Conservation (phyloP, 352 stramenopile species). For the Phytopythium montanum region DNA sequence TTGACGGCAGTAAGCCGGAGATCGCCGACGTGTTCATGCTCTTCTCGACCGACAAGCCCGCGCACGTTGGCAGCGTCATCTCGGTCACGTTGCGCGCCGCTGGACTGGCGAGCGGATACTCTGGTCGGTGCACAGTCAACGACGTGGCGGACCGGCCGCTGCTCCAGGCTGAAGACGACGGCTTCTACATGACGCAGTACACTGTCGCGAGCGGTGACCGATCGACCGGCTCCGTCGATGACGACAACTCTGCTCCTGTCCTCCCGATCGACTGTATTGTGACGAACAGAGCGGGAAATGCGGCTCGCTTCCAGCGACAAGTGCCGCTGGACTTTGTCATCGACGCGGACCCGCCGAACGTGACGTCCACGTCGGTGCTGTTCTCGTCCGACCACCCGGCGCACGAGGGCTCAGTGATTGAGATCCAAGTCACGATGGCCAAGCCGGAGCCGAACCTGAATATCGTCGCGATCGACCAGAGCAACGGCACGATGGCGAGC, state of each 20-base stretch:
- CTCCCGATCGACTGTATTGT: slow-evolving; percentile 44
- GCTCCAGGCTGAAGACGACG: slow-evolving; percentile 42
- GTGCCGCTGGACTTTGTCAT: slow-evolving; percentile 48
- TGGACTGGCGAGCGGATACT: slow-evolving; percentile 38
- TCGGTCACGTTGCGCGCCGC: slow-evolving; percentile 45
- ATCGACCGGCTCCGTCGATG: slow-evolving; percentile 12
- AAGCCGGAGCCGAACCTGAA: slow-evolving; percentile 36
- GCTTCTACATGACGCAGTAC: slow-evolving; percentile 70
- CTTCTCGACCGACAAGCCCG: slow-evolving; percentile 56
- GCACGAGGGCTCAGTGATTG: slow-evolving; percentile 62
- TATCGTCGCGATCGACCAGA: slow-evolving; percentile 5
- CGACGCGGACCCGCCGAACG: slow-evolving; percentile 39
- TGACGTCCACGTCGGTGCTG: slow-evolving; percentile 40
- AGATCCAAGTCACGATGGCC: slow-evolving; percentile 45
- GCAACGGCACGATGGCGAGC: not conserved
- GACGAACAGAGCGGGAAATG: slow-evolving; percentile 35
- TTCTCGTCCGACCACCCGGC: slow-evolving; percentile 59
- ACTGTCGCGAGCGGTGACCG: slow-evolving; percentile 37
- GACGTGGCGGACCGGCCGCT: slow-evolving; percentile 34
- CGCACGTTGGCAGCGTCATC: slow-evolving; percentile 50
- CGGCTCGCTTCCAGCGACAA: slow-evolving; percentile 31
- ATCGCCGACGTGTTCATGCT: slow-evolving; percentile 53
- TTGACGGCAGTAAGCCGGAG: slow-evolving; percentile 33
- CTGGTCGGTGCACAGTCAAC: slow-evolving; percentile 47
- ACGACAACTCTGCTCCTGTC: slow-evolving; percentile 9